Conservation (phyloP, 495 filamentous ascomycete genomes). For the Penicillium cataractarum region DNA sequence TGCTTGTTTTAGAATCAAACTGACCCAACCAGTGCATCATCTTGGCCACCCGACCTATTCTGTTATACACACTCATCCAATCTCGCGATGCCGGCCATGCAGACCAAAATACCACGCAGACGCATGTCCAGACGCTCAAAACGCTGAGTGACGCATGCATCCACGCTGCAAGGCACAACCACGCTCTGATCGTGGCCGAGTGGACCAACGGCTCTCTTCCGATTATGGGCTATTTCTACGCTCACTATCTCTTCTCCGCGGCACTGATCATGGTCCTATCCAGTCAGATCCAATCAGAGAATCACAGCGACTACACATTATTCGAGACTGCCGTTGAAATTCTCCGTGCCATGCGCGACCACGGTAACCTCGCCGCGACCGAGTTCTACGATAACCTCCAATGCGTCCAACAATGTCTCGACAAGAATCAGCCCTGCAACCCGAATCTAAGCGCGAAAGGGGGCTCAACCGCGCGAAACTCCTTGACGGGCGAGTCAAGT, state of each 20-base stretch:
- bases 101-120: constrained; percentile 20
- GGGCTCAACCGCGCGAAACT: not conserved
- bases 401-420: constrained; percentile 24
- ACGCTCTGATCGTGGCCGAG: constrained; percentile 38
- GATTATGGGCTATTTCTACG: constrained; percentile 39
- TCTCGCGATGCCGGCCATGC: not conserved
- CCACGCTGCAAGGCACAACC: constrained; percentile 33
- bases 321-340: constrained; percentile 37
- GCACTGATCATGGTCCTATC: constrained; percentile 36
- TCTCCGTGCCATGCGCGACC: constrained; percentile 31
- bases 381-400: constrained; percentile 39
- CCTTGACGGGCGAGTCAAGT: not conserved
- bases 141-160: constrained; percentile 40
- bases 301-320: constrained; percentile 23
- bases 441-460: not conserved
- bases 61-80: constrained; percentile 34
- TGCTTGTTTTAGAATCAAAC: not conserved
- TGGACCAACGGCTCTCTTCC: constrained; percentile 40
- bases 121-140: constrained; percentile 22
- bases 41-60: constrained; percentile 34
- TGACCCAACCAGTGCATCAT: constrained; percentile 31
- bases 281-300: constrained; percentile 28
- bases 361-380: constrained; percentile 36
- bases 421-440: not conserved
- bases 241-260: constrained; percentile 40